phyloP scores from a whole-genome alignment of 495 filamentous ascomycete species.

The Evansstolkia leycettana region DNA sequence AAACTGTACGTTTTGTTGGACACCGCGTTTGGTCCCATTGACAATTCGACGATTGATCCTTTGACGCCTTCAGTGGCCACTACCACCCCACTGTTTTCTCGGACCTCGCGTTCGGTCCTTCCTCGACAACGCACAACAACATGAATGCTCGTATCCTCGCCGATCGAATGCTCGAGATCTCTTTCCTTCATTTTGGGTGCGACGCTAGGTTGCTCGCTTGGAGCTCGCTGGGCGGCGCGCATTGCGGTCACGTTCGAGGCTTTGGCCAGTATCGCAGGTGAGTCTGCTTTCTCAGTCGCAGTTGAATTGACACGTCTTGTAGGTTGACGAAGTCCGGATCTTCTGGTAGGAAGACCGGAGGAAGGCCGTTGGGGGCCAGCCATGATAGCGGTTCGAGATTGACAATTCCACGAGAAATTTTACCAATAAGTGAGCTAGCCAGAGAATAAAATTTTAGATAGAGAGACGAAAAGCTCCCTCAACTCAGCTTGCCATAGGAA shows the following conservation, averaged over 20 bases:
- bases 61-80: constrained; percentile 77
- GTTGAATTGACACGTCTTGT: constrained; percentile 23
- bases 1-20: constrained; percentile 96
- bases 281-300: constrained; percentile 33
- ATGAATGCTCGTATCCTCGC: constrained; percentile 89
- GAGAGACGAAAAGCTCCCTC: no score
- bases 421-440: no score
- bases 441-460: no score
- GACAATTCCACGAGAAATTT: no score
- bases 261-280: constrained; percentile 51
- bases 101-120: constrained; percentile 79
- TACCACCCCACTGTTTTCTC: constrained; percentile 87
- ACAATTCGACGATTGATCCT: constrained; percentile 70
- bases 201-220: constrained; percentile 24
- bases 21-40: constrained; percentile 82
- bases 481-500: no score
- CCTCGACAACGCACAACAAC: constrained; percentile 92
- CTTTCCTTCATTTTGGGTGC: constrained; percentile 68
- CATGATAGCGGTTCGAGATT: constrained; percentile 33
- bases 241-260: constrained; percentile 34
- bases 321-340: constrained; percentile 44
- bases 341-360: constrained; percentile 37
- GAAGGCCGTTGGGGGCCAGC: constrained; percentile 42
- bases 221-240: constrained; percentile 13
- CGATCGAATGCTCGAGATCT: constrained; percentile 61